Percentiles rank a stretch among this genome's conserved stretches.
phyloP scores from a whole-genome alignment of 345 rosid species.

The Eucalyptus pumila region DNA sequence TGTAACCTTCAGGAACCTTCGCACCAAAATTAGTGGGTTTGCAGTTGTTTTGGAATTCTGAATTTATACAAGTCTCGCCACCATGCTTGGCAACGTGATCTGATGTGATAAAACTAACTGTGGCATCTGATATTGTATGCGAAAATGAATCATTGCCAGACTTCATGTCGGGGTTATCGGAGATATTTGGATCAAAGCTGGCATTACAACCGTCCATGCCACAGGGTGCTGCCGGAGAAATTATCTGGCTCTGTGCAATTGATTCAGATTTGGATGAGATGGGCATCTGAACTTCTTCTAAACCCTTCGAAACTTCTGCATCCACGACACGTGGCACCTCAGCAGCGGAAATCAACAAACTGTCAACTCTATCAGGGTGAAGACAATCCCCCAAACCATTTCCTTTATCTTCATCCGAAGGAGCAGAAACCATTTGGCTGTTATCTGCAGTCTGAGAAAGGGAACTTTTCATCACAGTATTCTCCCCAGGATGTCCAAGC shows the following conservation, averaged over 20 bases:
- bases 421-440: conserved; percentile 13
- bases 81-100: conserved; percentile 12
- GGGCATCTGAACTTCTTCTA: conserved; percentile 11
- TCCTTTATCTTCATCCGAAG: conserved; percentile 12
- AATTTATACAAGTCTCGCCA: conserved; percentile 24
- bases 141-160: conserved; percentile 17
- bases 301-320: conserved; percentile 10
- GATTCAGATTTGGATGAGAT: conserved; percentile 12
- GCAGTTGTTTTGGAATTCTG: conserved; percentile 14
- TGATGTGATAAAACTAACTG: conserved; percentile 3
- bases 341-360: conserved; percentile 9
- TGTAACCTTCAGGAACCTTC: conserved; percentile 8
- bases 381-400: conserved; percentile 1
- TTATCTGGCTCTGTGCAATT: conserved; percentile 13
- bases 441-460: conserved; percentile 3
- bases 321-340: background rate
- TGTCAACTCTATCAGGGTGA: conserved; percentile 17
- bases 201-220: background rate
- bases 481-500: conserved; percentile 22
- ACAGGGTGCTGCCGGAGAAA: background rate
- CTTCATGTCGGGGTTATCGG: conserved; percentile 18
- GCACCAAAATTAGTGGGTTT: conserved; percentile 14
- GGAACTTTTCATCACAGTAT: conserved; percentile 23
- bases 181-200: conserved; percentile 13
- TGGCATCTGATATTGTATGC: conserved; percentile 22